Percentiles rank a stretch among this genome's conserved stretches.
These are phyloP conservation scores for Phaeosphaeriaceae sp. DNA, from an alignment of 2,329 filamentous ascomycete genomes.

Conservation along the genomic window DNA sequence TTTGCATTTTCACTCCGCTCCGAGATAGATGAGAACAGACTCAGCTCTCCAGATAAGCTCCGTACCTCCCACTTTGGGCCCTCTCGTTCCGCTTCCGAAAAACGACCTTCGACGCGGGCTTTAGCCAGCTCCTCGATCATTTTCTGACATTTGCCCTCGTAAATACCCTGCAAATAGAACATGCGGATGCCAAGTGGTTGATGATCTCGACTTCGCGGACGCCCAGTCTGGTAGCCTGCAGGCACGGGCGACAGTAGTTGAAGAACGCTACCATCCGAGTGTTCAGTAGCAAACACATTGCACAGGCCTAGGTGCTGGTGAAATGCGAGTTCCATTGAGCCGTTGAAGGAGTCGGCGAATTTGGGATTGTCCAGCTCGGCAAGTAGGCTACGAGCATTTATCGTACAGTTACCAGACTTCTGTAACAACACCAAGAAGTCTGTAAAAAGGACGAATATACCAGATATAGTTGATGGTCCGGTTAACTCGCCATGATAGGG, in stretches of 20 bases:
- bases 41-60: slow-evolving; percentile 63
- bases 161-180: slow-evolving; percentile 74
- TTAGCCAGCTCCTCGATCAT: slow-evolving; percentile 86
- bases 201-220: slow-evolving; percentile 42
- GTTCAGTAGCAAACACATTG: slow-evolving; percentile 74
- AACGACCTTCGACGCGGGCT: slow-evolving; percentile 83
- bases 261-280: slow-evolving; percentile 64
- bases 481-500: slow-evolving; percentile 66
- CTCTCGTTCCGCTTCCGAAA: slow-evolving; percentile 83
- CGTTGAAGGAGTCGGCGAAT: slow-evolving; percentile 40
- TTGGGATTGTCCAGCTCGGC: slow-evolving; percentile 85
- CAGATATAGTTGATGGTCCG: slow-evolving; percentile 57
- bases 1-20: slow-evolving; percentile 70
- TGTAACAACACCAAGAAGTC: slow-evolving; percentile 80
- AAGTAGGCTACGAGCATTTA: slow-evolving; percentile 77
- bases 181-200: slow-evolving; percentile 44
- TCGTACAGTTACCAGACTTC: slow-evolving; percentile 67
- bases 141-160: slow-evolving; percentile 77
- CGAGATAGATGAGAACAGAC: slow-evolving; percentile 70
- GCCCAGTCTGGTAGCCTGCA: slow-evolving; percentile 27
- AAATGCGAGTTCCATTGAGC: slow-evolving; percentile 70
- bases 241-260: slow-evolving; percentile 68
- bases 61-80: slow-evolving; percentile 80
- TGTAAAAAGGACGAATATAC: slow-evolving; percentile 83
- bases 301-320: slow-evolving; percentile 73